Conservation (phyloP, 2,329 filamentous ascomycete species). For the Cytospora paraplurivora region DNA sequence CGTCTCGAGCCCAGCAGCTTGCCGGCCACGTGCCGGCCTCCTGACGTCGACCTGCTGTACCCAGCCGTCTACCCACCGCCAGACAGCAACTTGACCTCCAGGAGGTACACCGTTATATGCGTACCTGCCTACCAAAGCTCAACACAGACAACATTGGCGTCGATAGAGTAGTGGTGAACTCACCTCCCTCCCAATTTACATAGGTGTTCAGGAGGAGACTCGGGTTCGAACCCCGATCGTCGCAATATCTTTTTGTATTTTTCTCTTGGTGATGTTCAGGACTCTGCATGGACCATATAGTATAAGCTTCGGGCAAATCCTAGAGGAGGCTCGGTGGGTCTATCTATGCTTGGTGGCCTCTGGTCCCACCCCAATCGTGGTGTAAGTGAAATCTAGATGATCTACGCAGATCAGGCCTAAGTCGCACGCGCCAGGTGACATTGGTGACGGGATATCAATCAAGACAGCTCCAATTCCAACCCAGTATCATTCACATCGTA, state of each 20-base stretch:
- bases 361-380: background rate
- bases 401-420: too few relatives aligned
- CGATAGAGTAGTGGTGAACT: slow-evolving; percentile 29
- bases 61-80: too few relatives aligned
- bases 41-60: too few relatives aligned
- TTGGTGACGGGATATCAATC: background rate
- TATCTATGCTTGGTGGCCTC: background rate
- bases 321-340: background rate
- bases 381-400: too few relatives aligned
- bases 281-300: background rate
- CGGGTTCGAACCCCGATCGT: slow-evolving; percentile 34
- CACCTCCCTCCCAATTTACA: slow-evolving; percentile 27
- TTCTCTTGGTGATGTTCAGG: background rate
- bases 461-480: background rate
- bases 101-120: background rate
- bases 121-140: background rate
- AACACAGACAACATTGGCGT: slow-evolving; percentile 3
- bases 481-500: slow-evolving; percentile 11
- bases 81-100: background rate
- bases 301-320: background rate
- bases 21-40: too few relatives aligned
- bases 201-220: slow-evolving; percentile 23
- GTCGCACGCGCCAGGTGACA: background rate
- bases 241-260: slow-evolving; percentile 27
- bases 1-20: too few relatives aligned